Base-by-base conservation (phyloP, 257 asterid genomes). In the Rehmannia glutinosa region DNA sequence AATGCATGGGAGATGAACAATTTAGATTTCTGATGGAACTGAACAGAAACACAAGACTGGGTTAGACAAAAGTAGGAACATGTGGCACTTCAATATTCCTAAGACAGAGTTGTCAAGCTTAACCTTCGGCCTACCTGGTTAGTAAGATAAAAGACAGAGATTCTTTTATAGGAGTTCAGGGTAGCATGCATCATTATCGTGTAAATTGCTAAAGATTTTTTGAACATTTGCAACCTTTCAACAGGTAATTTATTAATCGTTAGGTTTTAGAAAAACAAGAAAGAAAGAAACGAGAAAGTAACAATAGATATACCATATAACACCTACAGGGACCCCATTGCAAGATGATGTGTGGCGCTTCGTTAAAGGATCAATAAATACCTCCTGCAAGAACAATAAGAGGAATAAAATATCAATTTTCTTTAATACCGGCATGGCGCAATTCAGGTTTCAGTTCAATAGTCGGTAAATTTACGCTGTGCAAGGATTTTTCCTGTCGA, bases 321-420 rank as follows among this genome's bases (percentile, higher is more conserved):
- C 99, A 66, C 99, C 99, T 46, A 94, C 8, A 66, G 99, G 99
- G 76, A 91, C 97, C 67, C 97, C 97, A 46, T 83, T 96, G 82
- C 96, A 85, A 68, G 99, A 86, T 58, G 97, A 75, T 41, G 87
- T 58, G 19, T 71, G 70, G 52, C 97, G 97, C 78, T 83, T 87
- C 24, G 79, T 65, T 68, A 91, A 94, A 79, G 99, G 99, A 81
- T 94, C 82, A n/a, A 91, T 1, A 80, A 94, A 88, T 59, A 76
- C 77, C 17, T 74, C 83, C 97, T 94, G 84, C 84, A 84, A 66
- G 72, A 80, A 50, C 47, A 80, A 53, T 64, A 9, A 42, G n/a
- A n/a, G n/a, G 50, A 13, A 55, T 62, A 47, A 52, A 43, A 53
- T 6, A 53, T 49, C 64, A 69, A 56, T n/a, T 63, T 42, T 74